Evolutionary conservation across 2,329 filamentous ascomycete genomes (phyloP), one percentile per base, ranked within the genome.

Genomic region (Colletotrichum echinochloae): DNA sequence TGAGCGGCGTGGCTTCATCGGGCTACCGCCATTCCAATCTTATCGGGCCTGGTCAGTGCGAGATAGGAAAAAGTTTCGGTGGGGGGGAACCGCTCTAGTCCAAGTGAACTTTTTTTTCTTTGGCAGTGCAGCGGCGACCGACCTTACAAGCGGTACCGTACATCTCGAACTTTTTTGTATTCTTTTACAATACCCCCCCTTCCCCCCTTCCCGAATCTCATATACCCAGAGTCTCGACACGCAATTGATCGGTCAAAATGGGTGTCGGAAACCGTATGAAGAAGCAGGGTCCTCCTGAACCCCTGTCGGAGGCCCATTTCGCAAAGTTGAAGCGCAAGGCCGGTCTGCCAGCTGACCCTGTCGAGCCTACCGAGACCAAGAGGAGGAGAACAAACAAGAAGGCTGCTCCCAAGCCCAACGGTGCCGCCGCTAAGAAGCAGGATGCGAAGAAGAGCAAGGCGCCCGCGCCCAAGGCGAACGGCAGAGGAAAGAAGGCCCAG

Each of bases 231-330:
- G 37, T 71, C n/a, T 71, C 65, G 64, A 54, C 28, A 59, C 64
- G 48, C 52, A 60, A 72, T 44, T 68, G 70, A 73, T 66, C 73
- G 68, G 74, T 79, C 79, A 90, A 80, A 78, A 97, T 97, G 95
- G 95, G 94, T 85, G 89, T 90, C 73, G 93, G 94, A 81, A 92
- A 94, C 80, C 94, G 95, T 77, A 97, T 98, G 91, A 93, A 94
- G 81, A 98, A 98, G 84, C 96, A 98, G 88, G 95, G 94, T 66
- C 87, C 92, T 74, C 96, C 96, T 64, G 89, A 92, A 77, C 87
- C 92, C 74, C 88, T 98, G 74, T 94, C 96, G 74, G 94, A 97
- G 79, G 89, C 90, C 74, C 89, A 92, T 77, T 91, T 92, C 76
- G 90, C 91, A 60, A 94, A 91, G 78, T 81, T 91, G 72, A 98